Percentiles rank a stretch among this genome's conserved stretches.
Evolutionary conservation across 108 stramenopile genomes (phyloP).

Genomic region (Cyclostephanos tholiformis): DNA sequence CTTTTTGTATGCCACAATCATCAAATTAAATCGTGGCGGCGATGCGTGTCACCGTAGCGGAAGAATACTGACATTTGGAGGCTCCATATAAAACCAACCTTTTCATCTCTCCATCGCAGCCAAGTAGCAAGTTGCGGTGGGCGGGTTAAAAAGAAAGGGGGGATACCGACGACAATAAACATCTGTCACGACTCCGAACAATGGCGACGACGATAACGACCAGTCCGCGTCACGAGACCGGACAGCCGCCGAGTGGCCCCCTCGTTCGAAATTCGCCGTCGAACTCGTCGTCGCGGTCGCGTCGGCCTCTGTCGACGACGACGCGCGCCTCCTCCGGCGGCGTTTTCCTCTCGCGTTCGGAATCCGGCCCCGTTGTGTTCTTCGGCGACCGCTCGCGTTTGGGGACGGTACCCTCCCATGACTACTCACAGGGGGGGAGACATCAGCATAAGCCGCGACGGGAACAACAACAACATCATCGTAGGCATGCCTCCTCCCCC

Average conservation of each 20-base stretch:
- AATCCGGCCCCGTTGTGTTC: not conserved
- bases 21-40: too few relatives aligned
- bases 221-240: not conserved
- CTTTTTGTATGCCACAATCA: too few relatives aligned
- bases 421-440: not conserved
- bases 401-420: not conserved
- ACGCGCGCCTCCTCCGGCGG: not conserved
- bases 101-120: too few relatives aligned
- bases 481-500: not conserved
- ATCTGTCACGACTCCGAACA: too few relatives aligned
- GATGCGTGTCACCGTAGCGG: too few relatives aligned
- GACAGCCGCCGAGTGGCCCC: not conserved
- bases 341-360: not conserved
- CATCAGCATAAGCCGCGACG: not conserved
- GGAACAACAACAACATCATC: not conserved
- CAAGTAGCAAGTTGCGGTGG: too few relatives aligned
- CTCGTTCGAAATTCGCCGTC: not conserved
- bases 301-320: not conserved
- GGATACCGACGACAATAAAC: too few relatives aligned
- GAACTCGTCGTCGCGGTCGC: not conserved
- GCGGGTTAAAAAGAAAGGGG: too few relatives aligned
- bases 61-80: too few relatives aligned
- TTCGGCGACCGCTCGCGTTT: not conserved
- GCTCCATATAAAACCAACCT: too few relatives aligned
- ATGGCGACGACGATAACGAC: not conserved